Evolutionary conservation across 179 eudicot genomes (phyloP).

Genomic region (Carnegiea gigantea): DNA sequence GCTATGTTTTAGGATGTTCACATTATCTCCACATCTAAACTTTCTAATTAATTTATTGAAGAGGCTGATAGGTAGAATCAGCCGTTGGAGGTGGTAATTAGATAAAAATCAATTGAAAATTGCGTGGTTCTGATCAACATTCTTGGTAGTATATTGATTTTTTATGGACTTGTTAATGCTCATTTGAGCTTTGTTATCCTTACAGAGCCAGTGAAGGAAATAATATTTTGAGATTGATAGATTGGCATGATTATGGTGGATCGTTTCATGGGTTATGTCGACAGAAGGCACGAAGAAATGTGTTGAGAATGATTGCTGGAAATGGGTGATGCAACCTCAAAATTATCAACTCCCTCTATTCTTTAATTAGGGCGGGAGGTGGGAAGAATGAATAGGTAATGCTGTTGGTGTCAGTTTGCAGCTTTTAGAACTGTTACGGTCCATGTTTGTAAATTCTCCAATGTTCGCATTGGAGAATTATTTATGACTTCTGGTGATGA

Average conservation of each 20-base stretch:
- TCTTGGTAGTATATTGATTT: background rate
- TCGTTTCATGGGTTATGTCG: background rate
- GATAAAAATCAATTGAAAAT: background rate
- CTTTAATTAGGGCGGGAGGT: constrained; percentile 13
- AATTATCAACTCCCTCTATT: background rate
- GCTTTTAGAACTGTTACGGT: constrained; percentile 16
- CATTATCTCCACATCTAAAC: background rate
- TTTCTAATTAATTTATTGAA: background rate
- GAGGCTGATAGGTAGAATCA: background rate
- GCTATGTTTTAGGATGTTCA: background rate
- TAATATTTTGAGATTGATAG: background rate
- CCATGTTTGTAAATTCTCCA: constrained; percentile 32
- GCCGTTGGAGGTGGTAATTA: background rate
- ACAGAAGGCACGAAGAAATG: constrained; percentile 7
- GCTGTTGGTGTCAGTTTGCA: constrained; percentile 13
- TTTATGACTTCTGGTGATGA: constrained; percentile 57
- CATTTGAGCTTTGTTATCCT: constrained; percentile 1
- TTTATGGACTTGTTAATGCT: background rate
- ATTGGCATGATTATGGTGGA: constrained; percentile 17
- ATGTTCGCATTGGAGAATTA: constrained; percentile 42
- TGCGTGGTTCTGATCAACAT: background rate
- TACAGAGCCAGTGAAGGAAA: constrained; percentile 13
- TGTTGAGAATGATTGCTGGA: background rate
- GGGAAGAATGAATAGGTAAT: background rate
- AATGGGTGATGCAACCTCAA: constrained; percentile 16